These are phyloP conservation scores for Pseudoneurospora amorphoporcata DNA, from an alignment of 495 filamentous ascomycete species.

Conservation along the genomic window DNA sequence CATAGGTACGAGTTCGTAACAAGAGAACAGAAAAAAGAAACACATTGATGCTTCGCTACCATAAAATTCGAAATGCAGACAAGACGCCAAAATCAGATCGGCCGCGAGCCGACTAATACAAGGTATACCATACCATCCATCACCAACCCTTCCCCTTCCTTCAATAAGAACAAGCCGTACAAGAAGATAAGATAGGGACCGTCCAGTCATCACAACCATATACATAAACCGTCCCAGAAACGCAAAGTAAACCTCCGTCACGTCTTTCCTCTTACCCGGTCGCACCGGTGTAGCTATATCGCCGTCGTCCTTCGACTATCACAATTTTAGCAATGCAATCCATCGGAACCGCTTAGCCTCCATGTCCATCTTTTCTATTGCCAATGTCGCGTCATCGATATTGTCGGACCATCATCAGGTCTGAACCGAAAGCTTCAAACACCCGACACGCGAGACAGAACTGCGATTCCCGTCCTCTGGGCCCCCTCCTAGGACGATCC, in stretches of 20 bases:
- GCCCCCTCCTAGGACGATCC: constrained; percentile 10
- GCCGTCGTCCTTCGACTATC: neutral
- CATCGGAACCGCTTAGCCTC: neutral
- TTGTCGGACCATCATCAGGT: neutral
- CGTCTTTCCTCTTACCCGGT: neutral
- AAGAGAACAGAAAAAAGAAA: neutral
- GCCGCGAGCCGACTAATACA: neutral
- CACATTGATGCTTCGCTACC: neutral
- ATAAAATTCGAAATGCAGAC: neutral
- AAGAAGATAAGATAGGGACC: neutral
- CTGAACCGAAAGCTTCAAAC: neutral
- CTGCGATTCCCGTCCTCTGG: neutral
- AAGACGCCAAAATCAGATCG: neutral
- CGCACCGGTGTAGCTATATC: neutral
- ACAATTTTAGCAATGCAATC: neutral
- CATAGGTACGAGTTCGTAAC: neutral
- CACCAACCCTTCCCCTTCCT: neutral
- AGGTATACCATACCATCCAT: neutral
- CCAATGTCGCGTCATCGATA: neutral
- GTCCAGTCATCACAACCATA: neutral
- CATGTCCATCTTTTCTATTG: neutral
- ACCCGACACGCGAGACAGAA: neutral
- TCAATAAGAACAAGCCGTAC: neutral
- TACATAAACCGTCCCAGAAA: neutral
- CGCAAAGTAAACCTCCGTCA: neutral